Base-by-base conservation (phyloP, 148 eudicot genomes). In the Dysphania ambrosioides region DNA sequence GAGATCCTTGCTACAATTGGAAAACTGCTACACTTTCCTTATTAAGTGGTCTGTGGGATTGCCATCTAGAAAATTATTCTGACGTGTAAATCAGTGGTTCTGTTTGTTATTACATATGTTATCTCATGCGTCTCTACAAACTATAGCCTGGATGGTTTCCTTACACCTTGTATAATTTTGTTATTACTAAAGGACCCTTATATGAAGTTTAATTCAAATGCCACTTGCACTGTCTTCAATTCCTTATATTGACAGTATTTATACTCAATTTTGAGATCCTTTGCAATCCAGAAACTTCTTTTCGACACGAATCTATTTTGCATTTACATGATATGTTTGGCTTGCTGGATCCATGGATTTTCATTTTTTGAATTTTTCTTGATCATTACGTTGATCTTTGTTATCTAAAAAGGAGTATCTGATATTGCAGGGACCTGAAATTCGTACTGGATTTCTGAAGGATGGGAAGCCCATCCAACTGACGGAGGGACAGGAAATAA, bases 401-500 rank as follows among this genome's bases (percentile, higher is more conserved):
- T 21, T 55, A 32, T 26, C 34, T 72, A 16, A 57, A 72, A 72
- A 6, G 15, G 21, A 27, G 26, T 58, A 35, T 32, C 41, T 71
- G 55, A 56, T 57, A 42, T 75, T 72, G 66, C 79, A 88, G 92
- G 92, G 92, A 74, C 92, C 92, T 65, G 92, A 88, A 83, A 88
- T 88, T 58, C 92, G 92, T 78, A 88, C 92, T 80, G 92, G 92
- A 59, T 88, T 86, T 74, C 77, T 88, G 64, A 81, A 86, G 79
- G 88, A 80, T 78, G 90, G 72, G 34, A 87, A 87, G 77, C 84
- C 92, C 49, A 71, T 88, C 65, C 92, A 85, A 79, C 85, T 88
- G 35, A 76, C 59, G 36, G 92, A 88, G 70, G 92, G 92, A 21
- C 83, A 87, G 64, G 92, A 88, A 74, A 88, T 88, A 49, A 85